Percentiles rank a stretch among this genome's conserved stretches.
Conservation (phyloP, 2,329 filamentous ascomycete genomes). For the Cladosporium sp. region DNA sequence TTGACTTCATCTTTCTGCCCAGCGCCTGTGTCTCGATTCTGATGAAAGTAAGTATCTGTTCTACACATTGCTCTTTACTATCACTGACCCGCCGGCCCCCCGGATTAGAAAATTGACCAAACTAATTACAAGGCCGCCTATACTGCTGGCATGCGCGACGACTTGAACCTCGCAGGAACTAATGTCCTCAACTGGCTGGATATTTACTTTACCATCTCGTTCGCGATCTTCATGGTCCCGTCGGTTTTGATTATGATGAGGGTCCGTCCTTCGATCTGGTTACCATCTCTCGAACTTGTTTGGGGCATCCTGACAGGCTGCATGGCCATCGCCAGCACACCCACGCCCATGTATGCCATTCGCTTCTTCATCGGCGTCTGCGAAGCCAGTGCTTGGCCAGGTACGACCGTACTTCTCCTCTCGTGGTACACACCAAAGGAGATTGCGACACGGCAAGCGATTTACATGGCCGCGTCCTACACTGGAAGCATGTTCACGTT, state of each 20-base stretch:
- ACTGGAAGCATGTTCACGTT: constrained; percentile 64
- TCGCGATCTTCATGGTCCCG: constrained; percentile 44
- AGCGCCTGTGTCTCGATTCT: constrained; percentile 24
- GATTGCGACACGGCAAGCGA: constrained; percentile 60
- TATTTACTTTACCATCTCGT: constrained; percentile 38
- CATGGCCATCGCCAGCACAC: constrained; percentile 42
- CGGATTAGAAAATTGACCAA: constrained; percentile 36
- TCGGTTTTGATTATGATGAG: constrained; percentile 42
- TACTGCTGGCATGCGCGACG: constrained; percentile 46
- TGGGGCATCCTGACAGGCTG: constrained; percentile 46
- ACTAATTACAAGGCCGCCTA: constrained; percentile 49
- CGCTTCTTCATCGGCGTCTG: constrained; percentile 52
- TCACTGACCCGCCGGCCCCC: no score
- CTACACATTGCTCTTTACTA: no score
- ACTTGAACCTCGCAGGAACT: constrained; percentile 38
- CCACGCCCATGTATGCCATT: constrained; percentile 44
- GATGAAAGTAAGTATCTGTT: constrained; percentile 15
- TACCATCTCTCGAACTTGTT: constrained; percentile 44
- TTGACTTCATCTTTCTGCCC: constrained; percentile 25
- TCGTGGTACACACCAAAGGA: constrained; percentile 64
- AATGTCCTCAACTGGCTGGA: constrained; percentile 46
- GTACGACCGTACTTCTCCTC: constrained; percentile 61
- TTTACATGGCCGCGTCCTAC: constrained; percentile 61
- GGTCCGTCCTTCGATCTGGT: constrained; percentile 32
- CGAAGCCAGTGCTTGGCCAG: constrained; percentile 60